These are phyloP conservation scores for Endotrypanum monterogeii DNA, from an alignment of 208 protist species.

Conservation along the genomic window DNA sequence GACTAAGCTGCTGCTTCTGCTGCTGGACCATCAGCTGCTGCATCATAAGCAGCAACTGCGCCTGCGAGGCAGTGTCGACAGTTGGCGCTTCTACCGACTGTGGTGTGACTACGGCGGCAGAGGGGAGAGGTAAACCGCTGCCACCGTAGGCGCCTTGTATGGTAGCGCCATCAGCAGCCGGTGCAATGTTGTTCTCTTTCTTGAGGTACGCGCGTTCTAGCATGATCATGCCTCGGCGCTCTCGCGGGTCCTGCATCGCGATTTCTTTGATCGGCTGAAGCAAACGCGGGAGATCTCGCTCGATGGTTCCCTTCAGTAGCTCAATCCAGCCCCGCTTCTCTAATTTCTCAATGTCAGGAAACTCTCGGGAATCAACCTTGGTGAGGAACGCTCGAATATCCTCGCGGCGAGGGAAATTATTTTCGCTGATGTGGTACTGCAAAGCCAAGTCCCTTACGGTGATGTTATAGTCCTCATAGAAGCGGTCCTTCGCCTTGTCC, in stretches of 20 bases:
- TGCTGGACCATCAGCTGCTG: conserved; percentile 36
- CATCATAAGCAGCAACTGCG: conserved; percentile 53
- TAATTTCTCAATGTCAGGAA: conserved; percentile 62
- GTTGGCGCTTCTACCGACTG: neutral
- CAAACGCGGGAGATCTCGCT: conserved; percentile 68
- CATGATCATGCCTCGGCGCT: conserved; percentile 27
- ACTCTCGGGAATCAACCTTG: conserved; percentile 37
- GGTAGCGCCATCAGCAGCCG: neutral
- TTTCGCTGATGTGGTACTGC: conserved; percentile 53
- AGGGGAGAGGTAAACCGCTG: neutral
- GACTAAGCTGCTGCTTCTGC: conserved; percentile 17
- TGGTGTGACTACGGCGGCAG: neutral
- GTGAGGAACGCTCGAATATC: conserved; percentile 47
- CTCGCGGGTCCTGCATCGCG: conserved; percentile 51
- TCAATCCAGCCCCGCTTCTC: conserved; percentile 59
- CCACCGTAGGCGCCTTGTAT: neutral
- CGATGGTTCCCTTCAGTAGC: conserved; percentile 50
- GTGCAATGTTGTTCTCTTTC: neutral
- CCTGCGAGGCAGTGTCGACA: neutral
- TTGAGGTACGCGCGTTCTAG: conserved; percentile 22
- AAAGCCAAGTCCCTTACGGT: conserved; percentile 52
- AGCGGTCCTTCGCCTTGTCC: conserved; percentile 65
- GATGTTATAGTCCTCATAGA: conserved; percentile 52
- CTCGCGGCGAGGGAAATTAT: conserved; percentile 49
- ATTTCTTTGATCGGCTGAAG: conserved; percentile 72